Percentiles rank a stretch among this genome's conserved stretches.
Evolutionary conservation across 257 asterid genomes (phyloP).

Genomic region (Nicotiana noctiflora): DNA sequence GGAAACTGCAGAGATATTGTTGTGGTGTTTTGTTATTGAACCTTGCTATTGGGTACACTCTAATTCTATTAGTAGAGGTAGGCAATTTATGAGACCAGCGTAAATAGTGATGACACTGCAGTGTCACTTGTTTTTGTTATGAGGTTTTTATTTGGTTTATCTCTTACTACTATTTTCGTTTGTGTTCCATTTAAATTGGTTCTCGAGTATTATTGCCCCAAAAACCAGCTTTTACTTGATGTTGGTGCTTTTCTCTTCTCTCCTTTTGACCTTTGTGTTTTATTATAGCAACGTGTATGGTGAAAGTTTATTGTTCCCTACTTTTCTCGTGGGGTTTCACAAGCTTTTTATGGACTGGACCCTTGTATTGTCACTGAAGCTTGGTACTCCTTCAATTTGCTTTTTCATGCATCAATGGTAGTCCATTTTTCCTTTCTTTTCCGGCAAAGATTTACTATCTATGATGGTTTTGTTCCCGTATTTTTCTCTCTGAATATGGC

Average conservation of each 20-base stretch:
- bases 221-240: background rate
- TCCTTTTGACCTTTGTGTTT: background rate
- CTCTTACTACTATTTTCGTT: background rate
- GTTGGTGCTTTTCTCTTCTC: background rate
- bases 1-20: background rate
- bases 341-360: background rate
- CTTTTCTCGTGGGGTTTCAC: no score
- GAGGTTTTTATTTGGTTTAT: background rate
- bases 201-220: background rate
- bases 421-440: background rate
- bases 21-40: background rate
- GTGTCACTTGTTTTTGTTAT: background rate
- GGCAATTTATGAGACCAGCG: conserved; percentile 1
- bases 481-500: background rate
- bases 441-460: background rate
- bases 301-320: background rate
- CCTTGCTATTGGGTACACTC: background rate
- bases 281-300: background rate
- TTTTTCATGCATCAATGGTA: background rate
- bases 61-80: background rate
- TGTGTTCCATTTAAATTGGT: background rate
- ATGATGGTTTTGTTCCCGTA: no score
- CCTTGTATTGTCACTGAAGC: background rate
- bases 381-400: background rate
- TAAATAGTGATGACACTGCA: background rate